Evolutionary conservation across 148 eudicot genomes (phyloP), one percentile per base, ranked within the genome.

Genomic region (Nyssa sinensis): DNA sequence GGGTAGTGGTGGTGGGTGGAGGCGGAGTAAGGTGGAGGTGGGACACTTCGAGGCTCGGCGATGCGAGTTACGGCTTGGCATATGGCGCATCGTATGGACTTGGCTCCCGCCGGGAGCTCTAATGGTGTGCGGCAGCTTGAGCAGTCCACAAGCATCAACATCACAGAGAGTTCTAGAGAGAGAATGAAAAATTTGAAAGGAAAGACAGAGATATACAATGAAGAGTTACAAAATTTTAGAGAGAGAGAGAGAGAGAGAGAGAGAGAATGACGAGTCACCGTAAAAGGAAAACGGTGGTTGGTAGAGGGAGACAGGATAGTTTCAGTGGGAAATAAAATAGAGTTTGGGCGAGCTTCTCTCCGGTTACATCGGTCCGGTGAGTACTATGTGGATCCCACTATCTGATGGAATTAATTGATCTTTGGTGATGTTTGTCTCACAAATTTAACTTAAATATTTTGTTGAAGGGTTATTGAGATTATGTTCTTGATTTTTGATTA

Each of bases 61-160:
- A 84, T 44, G 21, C 7, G 74, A 3, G 82, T 84, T 24, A 81
- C 62, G 27, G 84, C 84, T 3, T 78, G 82, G 70, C 87, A 84
- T 7, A 81, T 9, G 51, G 82, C 84, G 64, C 87, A 84, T 5
- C 82, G 73, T 8, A 84, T 75, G 62, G 87, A 78, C 8, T 30
- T 60, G 19, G 84, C 82, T 9, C 76, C 78, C 3, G 31, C 63
- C 1, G 87, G 87, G 25, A 84, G 82, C 57, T 79, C 80, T 21
- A 84, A 61, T 0, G 78, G 76, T 3, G 84, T 81, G 14, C 71
- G 75, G 80, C 87, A 84, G 64, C 73, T 72, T 14, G 84, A 81
- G 65, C 87, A 84, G 78, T 84, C 75, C 2, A 84, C 73, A 1
- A 83, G 77, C 81, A 84, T 81, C 82, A 75, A 32, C 79, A 84